These are phyloP conservation scores for Backusella westeae DNA, from an alignment of 192 early-diverging fungal genomes.

Conservation along the genomic window DNA sequence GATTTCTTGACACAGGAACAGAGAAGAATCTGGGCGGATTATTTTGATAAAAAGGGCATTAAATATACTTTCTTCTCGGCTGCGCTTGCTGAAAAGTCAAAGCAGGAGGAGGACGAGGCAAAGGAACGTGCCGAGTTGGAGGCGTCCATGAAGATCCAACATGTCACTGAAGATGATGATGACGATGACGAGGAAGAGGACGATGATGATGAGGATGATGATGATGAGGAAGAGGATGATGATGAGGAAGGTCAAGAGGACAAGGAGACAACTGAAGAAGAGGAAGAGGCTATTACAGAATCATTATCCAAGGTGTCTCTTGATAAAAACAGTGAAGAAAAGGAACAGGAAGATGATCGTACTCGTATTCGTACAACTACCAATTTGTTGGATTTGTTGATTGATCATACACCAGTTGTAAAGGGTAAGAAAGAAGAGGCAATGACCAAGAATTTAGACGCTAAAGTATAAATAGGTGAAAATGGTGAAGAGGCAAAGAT, in stretches of 20 bases:
- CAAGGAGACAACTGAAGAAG: constrained; percentile 26
- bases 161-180: constrained; percentile 27
- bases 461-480: constrained; percentile 26
- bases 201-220: constrained; percentile 20
- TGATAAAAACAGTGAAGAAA: constrained; percentile 39
- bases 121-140: constrained; percentile 51
- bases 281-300: constrained; percentile 32
- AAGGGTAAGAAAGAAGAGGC: constrained; percentile 29
- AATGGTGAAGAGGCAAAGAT: constrained; percentile 37
- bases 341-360: constrained; percentile 48
- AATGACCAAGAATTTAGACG: not conserved
- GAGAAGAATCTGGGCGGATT: constrained; percentile 82
- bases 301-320: constrained; percentile 22
- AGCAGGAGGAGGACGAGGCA: constrained; percentile 64
- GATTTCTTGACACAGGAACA: constrained; percentile 92
- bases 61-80: constrained; percentile 95
- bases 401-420: constrained; percentile 41
- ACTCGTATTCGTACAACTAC: constrained; percentile 49
- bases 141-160: constrained; percentile 8
- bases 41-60: constrained; percentile 82
- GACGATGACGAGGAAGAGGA: constrained; percentile 30
- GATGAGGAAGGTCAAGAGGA: constrained; percentile 32
- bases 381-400: constrained; percentile 51
- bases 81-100: constrained; percentile 70
- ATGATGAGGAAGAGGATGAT: constrained; percentile 30